These are phyloP conservation scores for Alternaria angustiovoidea DNA, from an alignment of 2,329 filamentous ascomycete species.

Conservation along the genomic window DNA sequence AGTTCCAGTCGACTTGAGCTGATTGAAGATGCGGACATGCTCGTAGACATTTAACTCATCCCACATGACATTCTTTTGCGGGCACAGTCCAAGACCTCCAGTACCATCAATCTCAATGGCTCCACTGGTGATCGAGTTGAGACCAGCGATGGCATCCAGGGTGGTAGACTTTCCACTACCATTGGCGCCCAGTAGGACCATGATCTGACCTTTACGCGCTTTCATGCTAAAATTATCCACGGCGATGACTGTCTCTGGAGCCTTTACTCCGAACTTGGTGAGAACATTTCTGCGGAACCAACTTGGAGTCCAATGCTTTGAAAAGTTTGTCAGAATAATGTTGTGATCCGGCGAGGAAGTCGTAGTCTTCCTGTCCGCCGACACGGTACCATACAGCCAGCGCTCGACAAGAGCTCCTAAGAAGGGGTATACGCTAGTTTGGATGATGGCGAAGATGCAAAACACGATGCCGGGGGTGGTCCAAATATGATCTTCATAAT, in stretches of 20 bases:
- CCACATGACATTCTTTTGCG: constrained; percentile 95
- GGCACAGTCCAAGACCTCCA: constrained; percentile 84
- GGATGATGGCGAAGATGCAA: constrained; percentile 78
- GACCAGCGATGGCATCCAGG: constrained; percentile 84
- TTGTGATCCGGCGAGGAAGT: constrained; percentile 57
- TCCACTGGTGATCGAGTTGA: constrained; percentile 78
- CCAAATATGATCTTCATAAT: constrained; percentile 59
- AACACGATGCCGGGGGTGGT: constrained; percentile 75
- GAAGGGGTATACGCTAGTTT: constrained; percentile 79
- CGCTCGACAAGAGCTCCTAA: constrained; percentile 79
- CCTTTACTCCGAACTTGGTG: constrained; percentile 57
- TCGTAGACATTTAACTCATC: constrained; percentile 85
- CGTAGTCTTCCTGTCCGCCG: constrained; percentile 57
- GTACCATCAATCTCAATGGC: constrained; percentile 79
- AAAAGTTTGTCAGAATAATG: constrained; percentile 75
- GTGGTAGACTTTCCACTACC: constrained; percentile 92
- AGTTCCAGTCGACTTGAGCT: constrained; percentile 69
- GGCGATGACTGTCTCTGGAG: constrained; percentile 74
- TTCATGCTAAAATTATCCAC: constrained; percentile 77
- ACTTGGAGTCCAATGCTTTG: constrained; percentile 78
- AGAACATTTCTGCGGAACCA: constrained; percentile 62
- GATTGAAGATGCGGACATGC: constrained; percentile 84
- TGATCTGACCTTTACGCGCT: constrained; percentile 80
- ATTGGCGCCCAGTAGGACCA: constrained; percentile 87
- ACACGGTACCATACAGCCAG: constrained; percentile 77